Conservation (phyloP, 1,284 basidiomycete genomes). For the Chalciporus piperatoides region DNA sequence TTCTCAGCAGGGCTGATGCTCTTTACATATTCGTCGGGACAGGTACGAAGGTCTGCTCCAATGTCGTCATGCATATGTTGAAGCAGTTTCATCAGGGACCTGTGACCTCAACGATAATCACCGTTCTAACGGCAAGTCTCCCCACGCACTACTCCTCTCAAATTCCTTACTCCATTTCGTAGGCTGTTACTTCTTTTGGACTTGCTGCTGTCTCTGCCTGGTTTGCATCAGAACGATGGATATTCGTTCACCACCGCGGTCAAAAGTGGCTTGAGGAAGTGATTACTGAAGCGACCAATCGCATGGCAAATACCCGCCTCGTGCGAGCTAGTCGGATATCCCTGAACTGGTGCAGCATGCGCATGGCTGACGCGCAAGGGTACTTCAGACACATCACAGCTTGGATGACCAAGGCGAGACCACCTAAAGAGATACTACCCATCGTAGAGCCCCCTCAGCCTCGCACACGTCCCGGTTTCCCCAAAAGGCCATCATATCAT, state of each 20-base stretch:
- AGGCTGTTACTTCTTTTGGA: conserved; percentile 64
- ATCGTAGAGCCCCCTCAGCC: conserved; percentile 24
- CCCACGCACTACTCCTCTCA: neutral
- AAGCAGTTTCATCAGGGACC: conserved; percentile 39
- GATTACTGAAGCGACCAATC: conserved; percentile 47
- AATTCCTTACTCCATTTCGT: conserved; percentile 12
- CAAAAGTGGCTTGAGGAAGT: conserved; percentile 74
- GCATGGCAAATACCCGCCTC: conserved; percentile 40
- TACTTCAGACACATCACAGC: conserved; percentile 22
- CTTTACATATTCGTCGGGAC: conserved; percentile 48
- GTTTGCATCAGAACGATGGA: conserved; percentile 74
- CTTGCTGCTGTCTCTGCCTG: conserved; percentile 70
- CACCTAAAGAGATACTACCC: conserved; percentile 24
- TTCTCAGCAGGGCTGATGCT: conserved; percentile 55
- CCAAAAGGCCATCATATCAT: conserved; percentile 15
- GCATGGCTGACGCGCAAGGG: conserved; percentile 24
- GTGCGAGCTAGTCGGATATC: conserved; percentile 28
- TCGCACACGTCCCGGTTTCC: conserved; percentile 18
- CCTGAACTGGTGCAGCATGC: conserved; percentile 25
- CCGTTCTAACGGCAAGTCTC: conserved; percentile 59
- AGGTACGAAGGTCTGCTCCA: conserved; percentile 35
- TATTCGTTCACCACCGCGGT: conserved; percentile 64
- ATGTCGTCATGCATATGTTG: conserved; percentile 21
- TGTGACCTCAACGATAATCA: conserved; percentile 66
- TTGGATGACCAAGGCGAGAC: conserved; percentile 31